Evolutionary conservation across 768 basidiomycete genomes (phyloP).

Genomic region (Hirschioporus abietinus): DNA sequence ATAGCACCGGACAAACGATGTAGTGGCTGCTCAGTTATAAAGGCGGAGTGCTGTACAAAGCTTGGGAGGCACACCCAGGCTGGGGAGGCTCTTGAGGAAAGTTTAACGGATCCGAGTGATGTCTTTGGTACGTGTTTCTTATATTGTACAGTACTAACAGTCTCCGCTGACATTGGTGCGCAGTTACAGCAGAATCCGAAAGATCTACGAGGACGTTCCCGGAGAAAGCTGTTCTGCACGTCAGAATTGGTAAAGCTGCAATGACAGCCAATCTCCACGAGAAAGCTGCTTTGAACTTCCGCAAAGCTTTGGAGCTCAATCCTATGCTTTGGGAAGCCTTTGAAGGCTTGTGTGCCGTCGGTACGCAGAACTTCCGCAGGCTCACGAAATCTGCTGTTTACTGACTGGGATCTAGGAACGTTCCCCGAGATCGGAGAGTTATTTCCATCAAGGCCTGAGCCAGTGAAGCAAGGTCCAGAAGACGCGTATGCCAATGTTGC

Average conservation of each 20-base stretch:
- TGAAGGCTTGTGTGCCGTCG: constrained; percentile 77
- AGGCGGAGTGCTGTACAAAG: constrained; percentile 65
- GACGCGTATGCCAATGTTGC: constrained; percentile 33
- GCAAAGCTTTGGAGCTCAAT: constrained; percentile 63
- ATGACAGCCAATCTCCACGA: constrained; percentile 74
- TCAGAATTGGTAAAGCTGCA: constrained; percentile 73
- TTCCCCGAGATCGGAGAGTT: constrained; percentile 68
- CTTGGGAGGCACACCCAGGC: constrained; percentile 77
- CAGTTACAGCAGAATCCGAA: not conserved
- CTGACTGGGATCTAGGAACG: constrained; percentile 40
- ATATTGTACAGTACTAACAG: constrained; percentile 4
- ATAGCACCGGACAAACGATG: constrained; percentile 56
- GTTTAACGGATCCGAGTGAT: constrained; percentile 48
- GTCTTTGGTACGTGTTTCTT: constrained; percentile 45
- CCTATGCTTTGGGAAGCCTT: constrained; percentile 92
- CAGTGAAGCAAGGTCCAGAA: constrained; percentile 50
- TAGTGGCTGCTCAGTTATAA: constrained; percentile 73
- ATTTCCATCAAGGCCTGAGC: constrained; percentile 59
- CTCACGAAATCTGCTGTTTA: constrained; percentile 14
- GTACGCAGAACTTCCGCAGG: constrained; percentile 35
- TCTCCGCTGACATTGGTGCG: not conserved
- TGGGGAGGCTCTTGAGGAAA: constrained; percentile 61
- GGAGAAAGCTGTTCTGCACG: constrained; percentile 67
- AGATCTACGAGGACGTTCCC: constrained; percentile 52
- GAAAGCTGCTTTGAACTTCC: constrained; percentile 66